These are phyloP conservation scores for Verticillium dahliae DNA, from an alignment of 2,329 filamentous ascomycete species.

Conservation along the genomic window DNA sequence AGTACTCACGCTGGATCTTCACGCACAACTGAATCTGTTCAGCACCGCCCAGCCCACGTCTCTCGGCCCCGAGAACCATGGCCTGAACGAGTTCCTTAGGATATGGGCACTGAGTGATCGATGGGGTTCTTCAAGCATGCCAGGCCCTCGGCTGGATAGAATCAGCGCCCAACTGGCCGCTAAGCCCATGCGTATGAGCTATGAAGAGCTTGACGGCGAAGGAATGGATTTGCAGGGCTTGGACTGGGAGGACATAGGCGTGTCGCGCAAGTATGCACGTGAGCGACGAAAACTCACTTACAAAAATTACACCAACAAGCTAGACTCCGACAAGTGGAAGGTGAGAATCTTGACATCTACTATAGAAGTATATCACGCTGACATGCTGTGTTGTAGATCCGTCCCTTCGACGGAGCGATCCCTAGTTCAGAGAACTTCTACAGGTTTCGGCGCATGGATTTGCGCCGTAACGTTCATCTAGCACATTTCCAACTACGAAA, in stretches of 20 bases:
- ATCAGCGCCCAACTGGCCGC: not conserved
- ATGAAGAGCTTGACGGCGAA: slow-evolving; percentile 47
- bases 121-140: not conserved
- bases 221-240: slow-evolving; percentile 53
- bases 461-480: slow-evolving; percentile 45
- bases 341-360: slow-evolving; percentile 29
- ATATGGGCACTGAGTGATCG: not conserved
- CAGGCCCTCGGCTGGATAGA: not conserved
- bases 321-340: slow-evolving; percentile 36
- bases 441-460: slow-evolving; percentile 50
- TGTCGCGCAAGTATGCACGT: slow-evolving; percentile 42
- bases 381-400: not conserved
- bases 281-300: slow-evolving; percentile 41
- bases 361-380: not conserved
- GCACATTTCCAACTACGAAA: slow-evolving; percentile 64
- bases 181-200: slow-evolving; percentile 11
- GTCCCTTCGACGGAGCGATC: slow-evolving; percentile 24
- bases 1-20: not conserved
- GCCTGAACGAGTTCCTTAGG: not conserved
- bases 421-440: slow-evolving; percentile 44
- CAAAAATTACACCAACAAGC: slow-evolving; percentile 51
- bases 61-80: not conserved
- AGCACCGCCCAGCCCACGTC: not conserved
- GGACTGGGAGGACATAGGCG: slow-evolving; percentile 47
- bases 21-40: not conserved